A percentile compares a stretch with the other conserved stretches of the same genome.
Evolutionary conservation across 164 flowering plant species (phyloP).

Genomic region (Vitis amurensis): DNA sequence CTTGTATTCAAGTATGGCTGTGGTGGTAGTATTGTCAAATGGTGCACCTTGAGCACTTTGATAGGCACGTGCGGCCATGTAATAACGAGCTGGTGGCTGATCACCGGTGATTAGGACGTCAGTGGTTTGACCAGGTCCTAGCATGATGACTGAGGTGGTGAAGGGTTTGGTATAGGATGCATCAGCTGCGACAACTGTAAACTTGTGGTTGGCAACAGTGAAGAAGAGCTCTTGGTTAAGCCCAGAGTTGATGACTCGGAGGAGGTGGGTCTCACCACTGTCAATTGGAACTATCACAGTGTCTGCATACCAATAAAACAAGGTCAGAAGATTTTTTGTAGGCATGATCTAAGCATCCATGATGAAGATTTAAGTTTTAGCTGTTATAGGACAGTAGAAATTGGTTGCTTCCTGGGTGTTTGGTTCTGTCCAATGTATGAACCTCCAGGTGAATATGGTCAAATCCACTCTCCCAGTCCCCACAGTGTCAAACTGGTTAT

Average conservation of each 20-base stretch:
- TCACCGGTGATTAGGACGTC: conserved; percentile 50
- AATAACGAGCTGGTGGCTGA: conserved; percentile 45
- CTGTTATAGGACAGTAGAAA: too few relatives aligned
- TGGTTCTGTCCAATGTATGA: too few relatives aligned
- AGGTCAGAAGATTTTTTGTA: too few relatives aligned
- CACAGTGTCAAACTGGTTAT: too few relatives aligned
- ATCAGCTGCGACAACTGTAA: conserved; percentile 75
- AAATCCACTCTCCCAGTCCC: too few relatives aligned
- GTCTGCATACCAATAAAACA: conserved; percentile 34
- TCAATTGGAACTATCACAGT: conserved; percentile 59
- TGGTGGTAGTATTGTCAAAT: conserved; percentile 59
- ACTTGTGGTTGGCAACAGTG: conserved; percentile 65
- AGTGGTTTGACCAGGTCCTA: conserved; percentile 76
- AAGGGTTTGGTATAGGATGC: conserved; percentile 73
- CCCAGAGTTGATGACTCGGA: conserved; percentile 69
- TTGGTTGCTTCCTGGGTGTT: too few relatives aligned
- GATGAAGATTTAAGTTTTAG: too few relatives aligned
- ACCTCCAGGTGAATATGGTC: too few relatives aligned
- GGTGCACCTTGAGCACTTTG: conserved; percentile 48
- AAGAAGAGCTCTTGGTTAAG: conserved; percentile 74
- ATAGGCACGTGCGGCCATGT: conserved; percentile 53
- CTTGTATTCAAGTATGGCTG: conserved; percentile 49
- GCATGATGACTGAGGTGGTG: conserved; percentile 69
- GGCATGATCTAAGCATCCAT: neutral
- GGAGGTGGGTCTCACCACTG: conserved; percentile 68